Percentiles rank a stretch among this genome's conserved stretches.
These are phyloP conservation scores for Panicum hallii DNA, from an alignment of 202 grass and related monocot species.

Conservation along the genomic window DNA sequence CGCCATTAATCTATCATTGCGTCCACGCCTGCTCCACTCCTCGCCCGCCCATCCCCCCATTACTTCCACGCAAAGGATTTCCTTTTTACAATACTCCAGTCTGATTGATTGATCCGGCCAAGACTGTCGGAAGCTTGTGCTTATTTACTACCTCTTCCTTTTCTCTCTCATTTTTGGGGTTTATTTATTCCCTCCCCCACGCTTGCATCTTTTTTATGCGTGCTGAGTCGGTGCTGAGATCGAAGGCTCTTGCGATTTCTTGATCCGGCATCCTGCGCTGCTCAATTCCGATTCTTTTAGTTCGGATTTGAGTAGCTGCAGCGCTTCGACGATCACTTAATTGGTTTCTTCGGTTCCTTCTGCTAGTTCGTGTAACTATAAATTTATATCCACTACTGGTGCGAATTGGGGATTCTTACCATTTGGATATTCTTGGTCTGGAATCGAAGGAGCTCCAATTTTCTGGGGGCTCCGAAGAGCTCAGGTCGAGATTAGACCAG, in stretches of 20 bases:
- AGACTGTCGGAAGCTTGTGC: slow-evolving; percentile 13
- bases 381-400: background rate
- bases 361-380: background rate
- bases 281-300: slow-evolving; percentile 31
- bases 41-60: slow-evolving; percentile 25
- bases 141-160: background rate
- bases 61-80: slow-evolving; percentile 43
- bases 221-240: background rate
- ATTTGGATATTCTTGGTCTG: background rate
- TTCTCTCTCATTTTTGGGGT: background rate
- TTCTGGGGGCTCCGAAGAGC: background rate
- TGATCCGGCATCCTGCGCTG: slow-evolving; percentile 29
- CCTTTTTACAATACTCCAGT: background rate
- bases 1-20: slow-evolving; percentile 38
- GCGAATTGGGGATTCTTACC: slow-evolving; percentile 38
- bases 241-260: slow-evolving; percentile 13
- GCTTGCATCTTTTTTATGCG: slow-evolving; percentile 11
- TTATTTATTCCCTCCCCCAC: slow-evolving; percentile 15
- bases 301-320: slow-evolving; percentile 32
- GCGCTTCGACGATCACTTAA: background rate
- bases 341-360: background rate
- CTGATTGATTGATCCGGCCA: background rate
- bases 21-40: slow-evolving; percentile 51
- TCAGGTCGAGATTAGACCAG: slow-evolving; percentile 15
- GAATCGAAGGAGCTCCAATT: background rate